Evolutionary conservation across 441 rosid genomes (phyloP).

Genomic region (Capsella rubella): DNA sequence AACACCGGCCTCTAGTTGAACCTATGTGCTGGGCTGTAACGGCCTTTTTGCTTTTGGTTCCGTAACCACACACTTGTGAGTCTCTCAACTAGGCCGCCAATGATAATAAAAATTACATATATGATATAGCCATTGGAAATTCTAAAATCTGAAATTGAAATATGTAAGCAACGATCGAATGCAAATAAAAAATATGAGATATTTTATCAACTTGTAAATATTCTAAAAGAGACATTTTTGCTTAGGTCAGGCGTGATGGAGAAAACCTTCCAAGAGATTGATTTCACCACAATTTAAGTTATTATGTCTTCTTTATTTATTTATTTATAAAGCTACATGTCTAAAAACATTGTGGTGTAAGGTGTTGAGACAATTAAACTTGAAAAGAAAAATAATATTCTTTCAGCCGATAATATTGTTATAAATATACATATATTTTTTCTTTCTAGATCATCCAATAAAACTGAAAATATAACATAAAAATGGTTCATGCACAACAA

Average conservation of each 20-base stretch:
- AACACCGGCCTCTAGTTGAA: not conserved
- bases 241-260: constrained; percentile 18
- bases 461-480: too few species aligned
- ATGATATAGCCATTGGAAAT: not conserved
- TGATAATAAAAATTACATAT: not conserved
- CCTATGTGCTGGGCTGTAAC: not conserved
- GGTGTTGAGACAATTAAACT: too few species aligned
- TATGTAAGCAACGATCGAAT: not conserved
- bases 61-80: not conserved
- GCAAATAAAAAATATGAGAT: not conserved
- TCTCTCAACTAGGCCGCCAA: not conserved
- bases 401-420: too few species aligned
- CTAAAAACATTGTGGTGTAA: too few species aligned
- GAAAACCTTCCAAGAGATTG: not conserved
- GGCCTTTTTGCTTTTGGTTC: constrained; percentile 4
- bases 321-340: too few species aligned
- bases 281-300: not conserved
- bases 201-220: not conserved
- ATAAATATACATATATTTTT: too few species aligned
- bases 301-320: not conserved
- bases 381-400: too few species aligned
- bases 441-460: not conserved
- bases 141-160: constrained; percentile 1
- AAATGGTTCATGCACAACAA: not conserved
- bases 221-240: constrained; percentile 12